Base-by-base conservation (phyloP, 1,139 yeast genomes). In the Debaryomyces singareniensis region DNA sequence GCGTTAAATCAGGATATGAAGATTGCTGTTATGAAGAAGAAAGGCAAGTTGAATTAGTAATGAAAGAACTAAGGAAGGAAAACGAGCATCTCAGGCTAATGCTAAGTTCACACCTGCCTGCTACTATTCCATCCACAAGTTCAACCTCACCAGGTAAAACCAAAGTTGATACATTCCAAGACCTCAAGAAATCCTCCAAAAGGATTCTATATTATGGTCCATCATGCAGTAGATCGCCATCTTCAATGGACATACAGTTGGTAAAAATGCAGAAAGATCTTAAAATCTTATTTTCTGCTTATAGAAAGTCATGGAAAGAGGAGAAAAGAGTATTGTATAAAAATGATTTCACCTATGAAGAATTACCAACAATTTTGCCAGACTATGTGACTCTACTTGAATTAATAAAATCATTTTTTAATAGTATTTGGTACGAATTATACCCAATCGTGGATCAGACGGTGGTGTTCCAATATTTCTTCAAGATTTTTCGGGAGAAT, bases 1-100 rank as follows among this genome's bases (percentile, higher is more conserved):
- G 79, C 46, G 4, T 5, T 7, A 12, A 14, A 5, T 11, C 11
- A 21, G 15, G 15, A 12, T 13, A 13, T 11, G 28, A 20, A 10
- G 14, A 16, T 14, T 27, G 29, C 14, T n/a, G 13, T 5, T 27
- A 27, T 20, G 29, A 27, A 12, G 12, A 4, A 9, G 5, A n/a
- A 15, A n/a, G n/a, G n/a, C 11, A n/a, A 10, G 14, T 21, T 10
- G 12, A 14, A 7, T 6, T 5, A 12, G 15, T 10, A 5, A 10
- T 21, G 7, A 10, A 27, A 5, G 16, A 11, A 11, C 15, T 27
- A 12, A 20, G 12, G 15, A n/a, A 20, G 14, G 29, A 27, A 21
- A 20, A 20, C 20, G 15, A 18, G 28, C 12, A 5, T 11, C 15
- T 27, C 10, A 27, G 15, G 14, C 15, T n/a, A 21, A 29, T 11